Base-by-base conservation (phyloP, 805 yeast genomes). In the Hemisphaericaspora nanyangensis region DNA sequence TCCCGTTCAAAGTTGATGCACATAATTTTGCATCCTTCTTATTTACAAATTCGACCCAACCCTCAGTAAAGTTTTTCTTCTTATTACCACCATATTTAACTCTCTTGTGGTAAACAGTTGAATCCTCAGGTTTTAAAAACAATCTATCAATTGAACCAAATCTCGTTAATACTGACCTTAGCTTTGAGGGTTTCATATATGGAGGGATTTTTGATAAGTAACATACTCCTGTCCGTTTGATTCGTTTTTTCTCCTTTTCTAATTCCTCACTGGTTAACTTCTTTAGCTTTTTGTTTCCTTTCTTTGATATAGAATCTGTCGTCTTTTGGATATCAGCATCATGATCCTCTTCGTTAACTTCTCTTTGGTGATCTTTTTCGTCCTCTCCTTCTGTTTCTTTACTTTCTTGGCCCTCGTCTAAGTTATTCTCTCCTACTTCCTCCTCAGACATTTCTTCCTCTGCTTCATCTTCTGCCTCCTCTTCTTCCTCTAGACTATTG, bases 121-220 rank as follows among this genome's bases (percentile, higher is more conserved):
- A 73, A 46, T 83, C 85, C 59, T 93, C 99, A 12, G 95, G 96
- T 48, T 88, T 84, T 46, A 93, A 63, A 56, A 84, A 93, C 6
- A 93, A 65, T 47, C 98, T 71, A 51, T 87, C 95, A n/a, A 91
- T 74, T 43, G 79, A 80, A 8, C 99, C 99, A 63, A 91, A 93
- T 45, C 87, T 70, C 4, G 80, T 61, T 25, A 93, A 66, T 10
- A 93, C 76, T 37, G 89, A 93, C 51, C 95, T 74, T 63, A 93
- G 69, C 57, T 89, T 93, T 2, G 83, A 78, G 1, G 99, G 98
- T 57, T 90, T 90, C 99, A 93, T 93, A 56, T 85, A 93, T 18
- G 99, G 99, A 0, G 99, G 99, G 7, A 93, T 77, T 35, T 82
- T 76, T 0, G 97, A 89, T 3, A 93, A 61, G 51, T 93, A 93